Conservation (phyloP, 495 filamentous ascomycete species). For the Neurospora sp. region DNA sequence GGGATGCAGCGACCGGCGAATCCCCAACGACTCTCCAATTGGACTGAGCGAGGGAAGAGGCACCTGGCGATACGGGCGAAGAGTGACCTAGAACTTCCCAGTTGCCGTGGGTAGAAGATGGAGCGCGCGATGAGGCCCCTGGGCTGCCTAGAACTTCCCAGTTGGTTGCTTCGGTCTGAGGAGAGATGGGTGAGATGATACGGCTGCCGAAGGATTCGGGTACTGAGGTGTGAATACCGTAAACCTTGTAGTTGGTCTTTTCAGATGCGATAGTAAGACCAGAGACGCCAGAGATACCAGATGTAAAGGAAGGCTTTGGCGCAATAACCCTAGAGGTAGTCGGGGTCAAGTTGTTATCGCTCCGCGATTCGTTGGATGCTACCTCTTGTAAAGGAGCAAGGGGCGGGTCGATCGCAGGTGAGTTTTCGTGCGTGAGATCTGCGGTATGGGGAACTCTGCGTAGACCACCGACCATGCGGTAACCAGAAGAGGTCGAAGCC, state of each 20-base stretch:
- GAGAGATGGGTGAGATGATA: constrained; percentile 17
- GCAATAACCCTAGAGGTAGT: constrained; percentile 13
- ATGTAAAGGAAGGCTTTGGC: constrained; percentile 37
- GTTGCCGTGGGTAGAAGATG: constrained; percentile 30
- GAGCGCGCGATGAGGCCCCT: constrained; percentile 20
- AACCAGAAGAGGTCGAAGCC: constrained; percentile 39
- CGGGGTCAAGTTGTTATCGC: not conserved
- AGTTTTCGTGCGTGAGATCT: constrained; percentile 35
- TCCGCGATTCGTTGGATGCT: constrained; percentile 5
- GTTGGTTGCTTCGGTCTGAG: constrained; percentile 30
- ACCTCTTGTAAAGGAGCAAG: constrained; percentile 34
- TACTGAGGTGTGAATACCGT: constrained; percentile 24
- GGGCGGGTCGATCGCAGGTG: constrained; percentile 17
- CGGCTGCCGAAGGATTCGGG: constrained; percentile 30
- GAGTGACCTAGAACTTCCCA: constrained; percentile 25
- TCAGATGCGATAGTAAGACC: constrained; percentile 33
- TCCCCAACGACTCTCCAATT: not conserved
- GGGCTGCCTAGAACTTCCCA: constrained; percentile 26
- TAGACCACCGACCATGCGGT: constrained; percentile 43
- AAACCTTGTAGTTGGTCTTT: constrained; percentile 44
- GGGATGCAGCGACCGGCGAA: not conserved
- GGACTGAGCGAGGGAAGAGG: constrained; percentile 1
- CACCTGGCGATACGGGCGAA: not conserved
- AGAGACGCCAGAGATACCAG: constrained; percentile 22
- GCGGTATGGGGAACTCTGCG: constrained; percentile 43